phyloP scores from a whole-genome alignment of 495 filamentous ascomycete genomes.

The Bacidia gigantensis region DNA sequence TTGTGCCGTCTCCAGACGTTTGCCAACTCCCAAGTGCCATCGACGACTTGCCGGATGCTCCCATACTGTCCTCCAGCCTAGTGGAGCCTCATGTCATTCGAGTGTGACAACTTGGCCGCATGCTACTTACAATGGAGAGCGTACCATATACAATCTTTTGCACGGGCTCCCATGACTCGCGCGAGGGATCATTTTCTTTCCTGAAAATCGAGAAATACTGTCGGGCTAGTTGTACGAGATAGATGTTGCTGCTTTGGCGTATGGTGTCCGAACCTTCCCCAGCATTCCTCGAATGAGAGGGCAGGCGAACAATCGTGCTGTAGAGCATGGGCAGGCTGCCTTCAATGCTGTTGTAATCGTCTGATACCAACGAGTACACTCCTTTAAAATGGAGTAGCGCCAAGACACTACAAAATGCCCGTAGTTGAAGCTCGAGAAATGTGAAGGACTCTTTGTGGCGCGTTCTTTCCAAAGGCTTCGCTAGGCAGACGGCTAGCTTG shows the following conservation, averaged over 20 bases:
- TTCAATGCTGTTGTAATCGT: not conserved
- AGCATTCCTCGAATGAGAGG: too few relatives aligned
- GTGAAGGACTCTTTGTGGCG: too few relatives aligned
- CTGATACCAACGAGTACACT: not conserved
- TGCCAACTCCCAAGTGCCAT: not conserved
- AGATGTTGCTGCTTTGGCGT: not conserved
- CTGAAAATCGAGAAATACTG: conserved; percentile 13
- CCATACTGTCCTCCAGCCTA: conserved; percentile 8
- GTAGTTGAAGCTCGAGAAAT: too few relatives aligned
- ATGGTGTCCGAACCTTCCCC: not conserved
- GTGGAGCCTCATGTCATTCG: not conserved
- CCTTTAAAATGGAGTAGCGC: conserved; percentile 6
- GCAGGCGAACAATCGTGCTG: not conserved
- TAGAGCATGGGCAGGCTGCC: not conserved
- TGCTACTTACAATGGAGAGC: conserved; percentile 5
- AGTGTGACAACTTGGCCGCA: not conserved
- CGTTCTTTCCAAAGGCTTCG: too few relatives aligned
- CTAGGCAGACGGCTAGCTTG: too few relatives aligned
- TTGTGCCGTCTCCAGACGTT: not conserved
- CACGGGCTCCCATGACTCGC: conserved; percentile 1
- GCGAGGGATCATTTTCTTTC: not conserved
- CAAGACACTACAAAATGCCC: too few relatives aligned
- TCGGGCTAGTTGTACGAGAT: conserved; percentile 4
- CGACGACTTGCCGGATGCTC: not conserved
- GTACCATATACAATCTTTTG: conserved; percentile 6